These are phyloP conservation scores for Striga hermonthica DNA, from an alignment of 305 asterid genomes.

Conservation along the genomic window DNA sequence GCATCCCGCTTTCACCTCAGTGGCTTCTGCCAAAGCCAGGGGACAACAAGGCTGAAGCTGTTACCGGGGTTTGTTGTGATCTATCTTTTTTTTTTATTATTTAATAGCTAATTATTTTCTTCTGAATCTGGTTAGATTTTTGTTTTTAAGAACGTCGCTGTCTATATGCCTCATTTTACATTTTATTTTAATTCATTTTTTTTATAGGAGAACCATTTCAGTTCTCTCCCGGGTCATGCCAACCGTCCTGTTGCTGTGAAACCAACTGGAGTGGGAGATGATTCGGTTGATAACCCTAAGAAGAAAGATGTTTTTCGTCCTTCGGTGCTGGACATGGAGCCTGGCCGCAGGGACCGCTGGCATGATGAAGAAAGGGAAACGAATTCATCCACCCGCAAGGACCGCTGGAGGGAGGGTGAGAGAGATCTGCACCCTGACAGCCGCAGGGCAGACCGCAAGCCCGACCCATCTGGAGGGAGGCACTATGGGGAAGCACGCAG, in stretches of 20 bases:
- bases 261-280: slow-evolving; percentile 50
- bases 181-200: slow-evolving; percentile 7
- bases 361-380: slow-evolving; percentile 89
- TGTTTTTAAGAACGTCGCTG: not conserved
- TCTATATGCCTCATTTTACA: not conserved
- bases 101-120: slow-evolving; percentile 18
- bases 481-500: slow-evolving; percentile 66
- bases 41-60: slow-evolving; percentile 60
- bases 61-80: slow-evolving; percentile 52
- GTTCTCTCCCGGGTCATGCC: slow-evolving; percentile 38
- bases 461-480: slow-evolving; percentile 59
- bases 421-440: slow-evolving; percentile 48
- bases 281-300: slow-evolving; percentile 43
- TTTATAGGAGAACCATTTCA: slow-evolving; percentile 54
- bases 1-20: slow-evolving; percentile 80
- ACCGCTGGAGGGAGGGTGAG: slow-evolving; percentile 79
- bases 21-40: slow-evolving; percentile 77
- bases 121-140: not conserved
- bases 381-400: slow-evolving; percentile 56
- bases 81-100: slow-evolving; percentile 18
- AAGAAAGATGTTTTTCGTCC: slow-evolving; percentile 85
- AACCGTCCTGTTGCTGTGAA: slow-evolving; percentile 42
- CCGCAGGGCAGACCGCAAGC: slow-evolving; percentile 63
- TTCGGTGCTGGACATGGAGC: slow-evolving; percentile 63
- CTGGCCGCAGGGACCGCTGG: slow-evolving; percentile 71